Evolutionary conservation across 2,329 filamentous ascomycete genomes (phyloP), one percentile per base, ranked within the genome.

Genomic region (Colletotrichum neosansevieriae): DNA sequence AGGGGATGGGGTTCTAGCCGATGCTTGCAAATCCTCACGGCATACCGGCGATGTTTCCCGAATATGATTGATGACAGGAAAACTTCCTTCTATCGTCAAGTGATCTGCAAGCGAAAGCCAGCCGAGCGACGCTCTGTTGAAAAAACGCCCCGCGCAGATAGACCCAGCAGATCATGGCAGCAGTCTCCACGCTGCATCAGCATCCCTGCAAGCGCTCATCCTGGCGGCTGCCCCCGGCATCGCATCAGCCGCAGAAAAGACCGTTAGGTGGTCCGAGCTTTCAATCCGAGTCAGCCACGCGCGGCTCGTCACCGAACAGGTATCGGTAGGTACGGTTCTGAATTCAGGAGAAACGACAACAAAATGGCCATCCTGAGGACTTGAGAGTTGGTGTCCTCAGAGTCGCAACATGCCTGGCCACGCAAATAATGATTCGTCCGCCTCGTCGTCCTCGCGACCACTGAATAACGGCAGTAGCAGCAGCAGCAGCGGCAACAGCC

Each of bases 381-480:
- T 36, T 56, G 49, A 51, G 61, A 65, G 56, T 49, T 36, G 63
- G 44, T 40, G 57, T 67, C 57, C 60, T 58, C 70, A 77, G 58
- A 60, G 71, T 70, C 77, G 72, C 79, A 82, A 74, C 73, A 83
- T 83, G 81, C 77, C 79, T 76, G 76, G 78, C 77, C 74, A 74
- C 73, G 71, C 75, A 72, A 74, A 75, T 70, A 75, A 75, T 73
- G 74, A 79, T 67, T 72, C 76, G 29, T 75, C 76, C 70, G 74
- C 75, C 58, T 78, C 80, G 58, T 76, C 79, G 66, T 80, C 80
- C 15, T 78, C 74, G 56, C 74, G 71, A 44, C 71, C 70, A 38
- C 32, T 58, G 19, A 67, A 63, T 34, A 68, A 45, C 19, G 58
- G 36, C 42, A 65, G 51, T 67, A 72, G 49, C 49, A 53, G 49